phyloP scores from a whole-genome alignment of 345 rosid genomes.

The Raphanus raphanistrum region DNA sequence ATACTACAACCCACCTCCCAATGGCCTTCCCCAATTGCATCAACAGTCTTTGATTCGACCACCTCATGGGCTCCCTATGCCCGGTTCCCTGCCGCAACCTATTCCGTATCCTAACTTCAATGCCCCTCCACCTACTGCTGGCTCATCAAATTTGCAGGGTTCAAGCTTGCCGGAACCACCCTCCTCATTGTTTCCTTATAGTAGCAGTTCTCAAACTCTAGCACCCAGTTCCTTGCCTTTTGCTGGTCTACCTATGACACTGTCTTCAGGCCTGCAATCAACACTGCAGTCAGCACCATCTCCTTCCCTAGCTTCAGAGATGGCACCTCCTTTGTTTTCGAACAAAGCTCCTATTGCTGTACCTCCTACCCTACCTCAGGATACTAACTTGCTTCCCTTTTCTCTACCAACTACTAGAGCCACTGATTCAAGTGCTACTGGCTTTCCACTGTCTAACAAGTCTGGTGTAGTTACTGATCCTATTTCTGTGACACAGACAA shows the following conservation, averaged over 20 bases:
- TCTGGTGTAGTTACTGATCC: constrained; percentile 49
- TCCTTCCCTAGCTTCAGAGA: constrained; percentile 60
- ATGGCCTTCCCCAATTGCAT: constrained; percentile 77
- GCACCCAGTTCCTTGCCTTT: constrained; percentile 44
- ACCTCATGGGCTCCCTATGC: constrained; percentile 71
- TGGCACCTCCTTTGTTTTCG: constrained; percentile 50
- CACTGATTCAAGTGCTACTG: constrained; percentile 45
- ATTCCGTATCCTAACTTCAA: constrained; percentile 75
- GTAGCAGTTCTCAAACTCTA: constrained; percentile 44
- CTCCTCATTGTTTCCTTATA: constrained; percentile 43
- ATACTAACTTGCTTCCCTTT: constrained; percentile 49
- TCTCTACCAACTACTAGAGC: constrained; percentile 53
- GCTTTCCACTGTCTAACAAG: constrained; percentile 48
- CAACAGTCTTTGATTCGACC: constrained; percentile 83
- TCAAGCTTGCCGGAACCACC: constrained; percentile 59
- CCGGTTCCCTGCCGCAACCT: constrained; percentile 67
- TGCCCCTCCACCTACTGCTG: constrained; percentile 47
- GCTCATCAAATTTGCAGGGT: constrained; percentile 47
- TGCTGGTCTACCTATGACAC: constrained; percentile 22
- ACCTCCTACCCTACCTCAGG: constrained; percentile 47
- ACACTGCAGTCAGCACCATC: constrained; percentile 46
- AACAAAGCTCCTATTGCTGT: constrained; percentile 48
- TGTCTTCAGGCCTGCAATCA: constrained; percentile 41
- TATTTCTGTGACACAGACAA: constrained; percentile 48
- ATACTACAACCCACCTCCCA: constrained; percentile 72